These are phyloP conservation scores for Xylariaceae sp. DNA, from an alignment of 2,329 filamentous ascomycete species.

Conservation along the genomic window DNA sequence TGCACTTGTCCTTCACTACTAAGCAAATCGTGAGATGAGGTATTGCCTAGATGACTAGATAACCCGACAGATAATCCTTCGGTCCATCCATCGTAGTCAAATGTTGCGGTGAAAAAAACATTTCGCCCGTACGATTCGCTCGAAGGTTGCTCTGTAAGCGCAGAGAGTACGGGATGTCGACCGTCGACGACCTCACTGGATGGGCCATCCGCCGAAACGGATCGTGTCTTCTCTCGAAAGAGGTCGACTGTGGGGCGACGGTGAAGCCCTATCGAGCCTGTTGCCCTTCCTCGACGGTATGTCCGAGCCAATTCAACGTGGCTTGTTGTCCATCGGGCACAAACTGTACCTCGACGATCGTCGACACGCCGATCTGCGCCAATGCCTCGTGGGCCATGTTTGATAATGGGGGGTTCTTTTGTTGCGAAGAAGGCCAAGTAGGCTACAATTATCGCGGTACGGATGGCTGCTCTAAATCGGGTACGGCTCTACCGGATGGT, in stretches of 20 bases:
- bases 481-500: constrained; percentile 10
- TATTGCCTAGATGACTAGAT: too few relatives aligned
- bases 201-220: constrained; percentile 27
- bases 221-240: constrained; percentile 15
- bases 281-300: constrained; percentile 24
- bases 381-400: constrained; percentile 29
- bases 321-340: constrained; percentile 15
- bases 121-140: too few relatives aligned
- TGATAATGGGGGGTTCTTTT: constrained; percentile 26
- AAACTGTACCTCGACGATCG: constrained; percentile 22
- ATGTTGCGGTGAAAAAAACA: too few relatives aligned
- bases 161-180: not conserved
- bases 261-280: constrained; percentile 20
- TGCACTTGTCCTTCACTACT: not conserved
- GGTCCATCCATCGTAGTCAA: too few relatives aligned
- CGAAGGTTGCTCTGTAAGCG: too few relatives aligned
- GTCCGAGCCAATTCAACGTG: constrained; percentile 13
- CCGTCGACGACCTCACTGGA: constrained; percentile 2
- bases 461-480: constrained; percentile 21
- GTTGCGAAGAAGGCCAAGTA: constrained; percentile 22
- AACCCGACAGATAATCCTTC: too few relatives aligned
- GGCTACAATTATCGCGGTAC: constrained; percentile 16
- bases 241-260: constrained; percentile 24
- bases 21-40: too few relatives aligned
- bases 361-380: constrained; percentile 19